Evolutionary conservation across 2,329 filamentous ascomycete species (phyloP), one percentile per base, ranked within the genome.

Genomic region (Thelonectria rubi): DNA sequence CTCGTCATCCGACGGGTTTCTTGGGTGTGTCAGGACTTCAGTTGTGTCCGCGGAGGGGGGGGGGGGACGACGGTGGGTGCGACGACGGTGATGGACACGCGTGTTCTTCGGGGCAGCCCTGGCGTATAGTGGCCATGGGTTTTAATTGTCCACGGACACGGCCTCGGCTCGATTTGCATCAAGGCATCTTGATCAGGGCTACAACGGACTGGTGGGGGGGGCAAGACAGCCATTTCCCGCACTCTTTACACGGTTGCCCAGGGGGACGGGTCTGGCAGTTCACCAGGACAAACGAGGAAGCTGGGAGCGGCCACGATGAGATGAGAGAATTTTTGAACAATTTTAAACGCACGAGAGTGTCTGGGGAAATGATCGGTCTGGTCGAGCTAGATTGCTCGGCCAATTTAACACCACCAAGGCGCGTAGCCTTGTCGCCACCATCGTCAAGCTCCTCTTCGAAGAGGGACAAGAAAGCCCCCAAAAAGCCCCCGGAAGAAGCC

Each of bases 181-280:
- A 39, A 46, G 26, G 42, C 20, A 40, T 49, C 47, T 42, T 20
- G 37, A 47, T 49, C 34, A 49, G 26, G 20, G 37, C 32, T 15
- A 26, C 30, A 10, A 40, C 12, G 10, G 20, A 32, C 46, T 47
- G 52, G 52, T 37, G 48, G 30, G 37, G 37, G 42, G 24, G 43
- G 52, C 52, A 32, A 43, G n/a, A 20, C 14, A n/a, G 21, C 37
- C 48, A 40, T 42, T 52, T 48, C 53, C 48, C 30, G 21, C 15
- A 4, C 20, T 47, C 20, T 26, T 48, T 46, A 45, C 37, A 46
- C 55, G 34, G 58, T 60, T 56, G 58, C 52, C 52, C 56, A 61
- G 58, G 58, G 58, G 56, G 58, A 61, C 56, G n/a, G 34, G n/a
- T 18, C 15, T 17, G 15, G 49, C 43, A 42, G n/a, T 39, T n/a